Base-by-base conservation (phyloP, 2,329 filamentous ascomycete genomes). In the Colletotrichum nymphaeae region DNA sequence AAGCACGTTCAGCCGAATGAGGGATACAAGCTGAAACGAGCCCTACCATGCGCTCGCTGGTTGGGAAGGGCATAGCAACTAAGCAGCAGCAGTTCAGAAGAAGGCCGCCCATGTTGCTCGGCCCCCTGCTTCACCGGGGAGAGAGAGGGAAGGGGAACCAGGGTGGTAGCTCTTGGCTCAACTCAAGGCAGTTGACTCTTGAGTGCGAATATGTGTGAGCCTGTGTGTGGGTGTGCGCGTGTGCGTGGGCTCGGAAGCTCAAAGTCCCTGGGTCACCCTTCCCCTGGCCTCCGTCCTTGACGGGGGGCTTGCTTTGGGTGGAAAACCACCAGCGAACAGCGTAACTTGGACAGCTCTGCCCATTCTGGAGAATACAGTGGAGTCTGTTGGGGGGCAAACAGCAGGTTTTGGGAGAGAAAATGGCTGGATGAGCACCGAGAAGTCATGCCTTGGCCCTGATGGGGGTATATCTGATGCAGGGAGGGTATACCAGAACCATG, bases 21-120 rank as follows among this genome's bases (percentile, higher is more conserved):
- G 70, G 80, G 79, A 82, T 79, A 81, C 79, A 78, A 82, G 80
- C 78, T 86, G 85, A 86, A 86, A 86, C 84, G 80, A 80, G 79
- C 78, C 79, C 79, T 82, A 81, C 82, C 81, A 84, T 84, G 83
- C 83, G 79, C 78, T 73, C 26, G 66, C 70, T 81, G 83, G 79
- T 67, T 52, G 56, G 81, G 79, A 81, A 78, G 79, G 81, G 80
- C 81, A 84, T 82, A 78, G 81, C 81, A 81, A 82, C 79, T 80
- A 77, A 81, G 19, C 19, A 81, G 16, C 37, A 81, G 79, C 79
- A 77, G 78, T 77, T 79, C 76, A 81, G 75, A 78, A 73, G 42
- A 71, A 63, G 49, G 63, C 63, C 52, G 37, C 68, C 68, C 68
- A 67, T 63, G 49, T 67, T 63, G 49, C 63, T 58, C 30, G 68